Percentiles rank a stretch among this genome's conserved stretches.
Evolutionary conservation across 2,329 filamentous ascomycete genomes (phyloP).

Genomic region (Fusarium sp.): DNA sequence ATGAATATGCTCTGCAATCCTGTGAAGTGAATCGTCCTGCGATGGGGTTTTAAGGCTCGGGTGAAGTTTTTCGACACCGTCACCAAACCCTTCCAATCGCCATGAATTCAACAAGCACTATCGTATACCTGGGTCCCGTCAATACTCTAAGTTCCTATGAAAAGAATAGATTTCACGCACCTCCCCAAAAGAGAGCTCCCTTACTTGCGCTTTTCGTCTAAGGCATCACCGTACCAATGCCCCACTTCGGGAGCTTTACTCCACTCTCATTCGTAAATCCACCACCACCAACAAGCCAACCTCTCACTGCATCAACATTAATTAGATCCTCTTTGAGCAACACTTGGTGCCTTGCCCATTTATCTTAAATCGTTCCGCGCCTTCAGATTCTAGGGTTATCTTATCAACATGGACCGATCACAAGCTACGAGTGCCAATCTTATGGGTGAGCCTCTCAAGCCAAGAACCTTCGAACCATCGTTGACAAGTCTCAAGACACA

Average conservation of each 20-base stretch:
- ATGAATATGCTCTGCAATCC: not conserved
- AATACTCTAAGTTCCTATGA: not conserved
- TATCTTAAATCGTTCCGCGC: not conserved
- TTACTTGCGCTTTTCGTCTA: not conserved
- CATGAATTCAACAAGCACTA: not conserved
- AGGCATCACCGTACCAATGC: not conserved
- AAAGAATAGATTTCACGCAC: conserved; percentile 8
- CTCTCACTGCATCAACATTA: conserved; percentile 20
- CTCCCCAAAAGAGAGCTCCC: not conserved
- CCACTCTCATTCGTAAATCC: conserved; percentile 36
- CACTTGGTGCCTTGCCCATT: not conserved
- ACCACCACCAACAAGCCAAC: conserved; percentile 14
- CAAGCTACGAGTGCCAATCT: conserved; percentile 51
- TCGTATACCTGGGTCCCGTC: not conserved
- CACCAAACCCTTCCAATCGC: not conserved
- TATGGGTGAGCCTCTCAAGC: conserved; percentile 47
- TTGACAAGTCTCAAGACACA: conserved; percentile 49
- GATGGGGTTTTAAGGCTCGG: not conserved
- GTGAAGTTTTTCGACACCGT: not conserved
- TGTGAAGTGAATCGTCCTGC: not conserved
- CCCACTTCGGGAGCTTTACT: conserved; percentile 36
- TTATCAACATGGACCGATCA: conserved; percentile 49
- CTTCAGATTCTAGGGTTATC: not conserved
- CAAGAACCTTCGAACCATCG: not conserved
- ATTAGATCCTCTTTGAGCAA: not conserved